phyloP scores from a whole-genome alignment of 2,329 filamentous ascomycete species.

The Colletotrichum neosansevieriae region DNA sequence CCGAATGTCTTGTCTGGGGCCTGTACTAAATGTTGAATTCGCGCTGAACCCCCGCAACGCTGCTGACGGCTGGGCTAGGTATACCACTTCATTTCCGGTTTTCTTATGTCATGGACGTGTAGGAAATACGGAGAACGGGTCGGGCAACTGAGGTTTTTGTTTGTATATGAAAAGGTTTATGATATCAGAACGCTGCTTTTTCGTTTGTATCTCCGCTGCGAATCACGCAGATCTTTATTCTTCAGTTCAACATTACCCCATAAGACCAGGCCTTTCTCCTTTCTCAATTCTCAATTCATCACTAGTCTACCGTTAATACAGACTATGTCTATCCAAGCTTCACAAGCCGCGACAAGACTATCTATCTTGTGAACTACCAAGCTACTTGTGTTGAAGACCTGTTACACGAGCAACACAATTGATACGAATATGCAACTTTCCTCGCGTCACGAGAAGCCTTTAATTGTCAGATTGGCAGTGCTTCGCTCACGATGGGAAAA shows the following conservation, averaged over 20 bases:
- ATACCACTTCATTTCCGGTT: not conserved
- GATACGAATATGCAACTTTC: no score
- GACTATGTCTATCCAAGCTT: no score
- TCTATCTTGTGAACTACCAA: no score
- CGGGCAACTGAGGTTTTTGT: conserved; percentile 11
- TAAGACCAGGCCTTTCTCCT: not conserved
- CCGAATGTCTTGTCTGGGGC: not conserved
- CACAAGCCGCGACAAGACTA: no score
- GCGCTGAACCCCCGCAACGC: no score
- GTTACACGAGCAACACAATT: no score
- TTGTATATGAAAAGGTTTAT: conserved; percentile 3
- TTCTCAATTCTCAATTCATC: no score
- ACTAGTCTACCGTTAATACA: no score
- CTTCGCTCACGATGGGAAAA: no score
- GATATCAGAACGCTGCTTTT: conserved; percentile 17
- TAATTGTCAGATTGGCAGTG: no score
- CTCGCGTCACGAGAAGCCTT: no score
- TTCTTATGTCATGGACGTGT: conserved; percentile 12
- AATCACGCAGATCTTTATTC: not conserved
- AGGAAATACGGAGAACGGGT: conserved; percentile 15
- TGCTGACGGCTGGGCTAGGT: not conserved
- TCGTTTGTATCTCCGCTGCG: conserved; percentile 1
- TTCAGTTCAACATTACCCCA: conserved; percentile 19
- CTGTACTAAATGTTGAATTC: not conserved
- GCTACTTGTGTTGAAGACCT: no score